Evolutionary conservation across 2,329 filamentous ascomycete genomes (phyloP), one percentile per base, ranked within the genome.

Genomic region (Chaetomium strumarium): DNA sequence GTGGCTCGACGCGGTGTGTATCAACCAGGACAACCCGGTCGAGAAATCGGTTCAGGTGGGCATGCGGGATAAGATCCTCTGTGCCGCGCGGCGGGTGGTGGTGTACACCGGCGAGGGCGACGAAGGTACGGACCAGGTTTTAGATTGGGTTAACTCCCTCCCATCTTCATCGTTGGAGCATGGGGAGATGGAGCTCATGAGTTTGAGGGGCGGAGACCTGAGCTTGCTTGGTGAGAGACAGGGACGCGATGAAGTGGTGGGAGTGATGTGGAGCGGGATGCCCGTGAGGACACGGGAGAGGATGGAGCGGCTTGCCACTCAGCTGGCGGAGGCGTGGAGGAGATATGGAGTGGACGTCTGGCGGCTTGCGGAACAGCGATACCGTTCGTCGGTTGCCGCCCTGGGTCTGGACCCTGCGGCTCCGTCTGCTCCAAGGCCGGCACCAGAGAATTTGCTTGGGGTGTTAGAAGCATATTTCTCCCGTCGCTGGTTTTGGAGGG

Each of bases 131-230:
- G 36, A 40, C n/a, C 31, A n/a, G 30, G 16, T 55, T 36, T 49
- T 48, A 8, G 46, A 52, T 17, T 55, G 53, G 53, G 38, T 55
- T 13, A 51, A 51, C 24, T 24, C 24, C 24, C 24, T 24, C 7
- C 24, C 24, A n/a, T 24, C 24, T 7, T 24, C 4, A 7, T 24
- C 24, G 24, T 24, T 24, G 24, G 45, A 42, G 30, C 24, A 49
- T 2, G 34, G 31, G 14, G 33, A 14, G 6, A 20, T 9, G 13
- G 39, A 29, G 44, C 9, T 38, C 1, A 33, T 19, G 44, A 11
- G 11, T 46, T 1, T 16, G 20, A 20, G 13, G 42, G 16, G 31
- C 6, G 43, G n/a, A 29, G n/a, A 14, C 7, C 24, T 24, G 24
- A 7, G 7, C 24, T 24, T 7, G 24, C 24, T 7, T 4, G 7